Base-by-base conservation (phyloP, 257 asterid species). In the Catharanthus roseus region DNA sequence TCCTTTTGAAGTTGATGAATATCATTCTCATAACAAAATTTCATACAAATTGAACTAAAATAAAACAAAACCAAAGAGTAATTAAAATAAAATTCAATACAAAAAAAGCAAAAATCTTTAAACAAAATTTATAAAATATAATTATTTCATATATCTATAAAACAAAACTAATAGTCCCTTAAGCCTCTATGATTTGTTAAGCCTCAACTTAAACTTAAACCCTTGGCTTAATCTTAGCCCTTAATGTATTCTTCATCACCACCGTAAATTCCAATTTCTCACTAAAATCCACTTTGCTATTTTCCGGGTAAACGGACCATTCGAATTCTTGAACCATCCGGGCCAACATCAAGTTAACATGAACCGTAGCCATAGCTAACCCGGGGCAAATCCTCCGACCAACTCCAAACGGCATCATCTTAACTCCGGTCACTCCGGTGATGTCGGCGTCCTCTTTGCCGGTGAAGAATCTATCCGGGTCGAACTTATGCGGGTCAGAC, bases 341-440 rank as follows among this genome's bases (percentile, higher is more conserved):
- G 51, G 97, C 96, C 81, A 93, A 31, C 87, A 89, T 89, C 81
- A 90, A 71, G 45, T 80, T 80, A 50, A 86, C 87, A 21, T 93
- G 98, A 65, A 86, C 81, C 39, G 89, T 89, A 0, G 96, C 98
- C 97, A 93, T 89, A 57, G 71, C 77, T 77, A 93, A 80, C 15
- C 98, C 96, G 57, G 98, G 98, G 81, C 98, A 93, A 72, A 90
- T 93, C 86, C 96, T 84, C 81, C 98, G 81, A 6, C 98, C 98
- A 16, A 82, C 53, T 6, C 97, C 98, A 42, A 93, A 93, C 39
- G 98, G 98, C 57, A 89, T 77, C 98, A 91, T 90, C 72, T 86
- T 93, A 76, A 89, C 96, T 0, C 76, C 88, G 5, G 54, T 85
- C 15, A 82, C 86, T 0, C 98, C 98, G 13, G 97, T 93, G 44